Evolutionary conservation across 352 stramenopile genomes (phyloP).

Genomic region (Pythium sukuiense): DNA sequence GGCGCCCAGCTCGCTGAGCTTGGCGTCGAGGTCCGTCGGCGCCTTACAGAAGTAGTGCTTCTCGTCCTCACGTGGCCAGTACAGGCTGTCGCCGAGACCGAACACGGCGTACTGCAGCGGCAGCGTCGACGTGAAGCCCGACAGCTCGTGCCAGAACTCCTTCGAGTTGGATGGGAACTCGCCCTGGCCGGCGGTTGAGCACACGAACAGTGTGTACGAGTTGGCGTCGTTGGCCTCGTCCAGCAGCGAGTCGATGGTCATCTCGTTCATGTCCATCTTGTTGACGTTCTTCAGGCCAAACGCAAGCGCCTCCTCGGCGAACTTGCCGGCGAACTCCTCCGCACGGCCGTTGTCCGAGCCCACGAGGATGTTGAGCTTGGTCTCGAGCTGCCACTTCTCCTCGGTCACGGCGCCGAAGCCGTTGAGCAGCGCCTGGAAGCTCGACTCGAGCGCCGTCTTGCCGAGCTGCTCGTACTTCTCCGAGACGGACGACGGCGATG

Average conservation of each 20-base stretch:
- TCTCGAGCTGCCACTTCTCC: conserved; percentile 65
- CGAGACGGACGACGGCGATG: conserved; percentile 41
- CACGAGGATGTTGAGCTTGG: conserved; percentile 77
- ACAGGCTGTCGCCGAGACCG: conserved; percentile 75
- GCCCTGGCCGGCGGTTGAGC: conserved; percentile 77
- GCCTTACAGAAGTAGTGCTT: conserved; percentile 87
- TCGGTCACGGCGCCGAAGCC: conserved; percentile 48
- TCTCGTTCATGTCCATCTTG: conserved; percentile 85
- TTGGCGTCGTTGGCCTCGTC: conserved; percentile 74
- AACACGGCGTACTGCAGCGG: conserved; percentile 79
- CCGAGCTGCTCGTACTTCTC: conserved; percentile 80
- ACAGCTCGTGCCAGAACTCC: conserved; percentile 75
- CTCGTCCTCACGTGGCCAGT: conserved; percentile 81
- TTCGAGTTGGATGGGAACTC: conserved; percentile 82
- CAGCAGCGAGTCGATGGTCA: conserved; percentile 64
- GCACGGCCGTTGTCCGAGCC: conserved; percentile 75
- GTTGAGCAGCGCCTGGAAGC: conserved; percentile 75
- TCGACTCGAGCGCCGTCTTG: conserved; percentile 80
- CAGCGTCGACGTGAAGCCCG: conserved; percentile 55
- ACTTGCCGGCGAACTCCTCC: conserved; percentile 70
- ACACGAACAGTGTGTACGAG: conserved; percentile 74
- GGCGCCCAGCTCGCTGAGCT: conserved; percentile 71
- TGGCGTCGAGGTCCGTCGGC: conserved; percentile 64
- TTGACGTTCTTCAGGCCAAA: conserved; percentile 78
- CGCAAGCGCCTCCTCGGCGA: conserved; percentile 63